Base-by-base conservation (phyloP, 495 filamentous ascomycete genomes). In the Aspergillus nidulans region DNA sequence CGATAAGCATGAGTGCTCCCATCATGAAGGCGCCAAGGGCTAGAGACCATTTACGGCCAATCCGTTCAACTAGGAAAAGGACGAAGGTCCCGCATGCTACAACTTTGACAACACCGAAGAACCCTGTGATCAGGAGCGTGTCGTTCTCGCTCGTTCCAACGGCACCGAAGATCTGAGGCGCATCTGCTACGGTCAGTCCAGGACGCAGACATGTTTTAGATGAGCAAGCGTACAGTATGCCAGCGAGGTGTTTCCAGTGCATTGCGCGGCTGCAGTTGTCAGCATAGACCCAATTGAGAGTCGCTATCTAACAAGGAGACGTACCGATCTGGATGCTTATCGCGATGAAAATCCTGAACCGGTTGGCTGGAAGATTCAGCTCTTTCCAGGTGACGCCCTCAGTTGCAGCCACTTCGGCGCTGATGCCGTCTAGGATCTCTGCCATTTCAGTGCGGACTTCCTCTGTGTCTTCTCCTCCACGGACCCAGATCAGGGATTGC, bases 41-140 rank as follows among this genome's bases (percentile, higher is more conserved):
- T 40, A 85, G 68, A 3, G 80, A 73, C 20, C 70, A 74, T 32
- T 78, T 73, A 10, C 82, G 79, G n/a, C 82, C 82, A 58, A 78
- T 68, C 20, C 69, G 67, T 55, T 84, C 80, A 21, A 83, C 79
- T 18, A 80, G 74, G 56, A 81, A 75, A 49, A 78, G 64, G 4
- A 77, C 68, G 48, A 70, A 79, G 23, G 71, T 70, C 20, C 65
- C 70, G 46, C 74, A 71, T 1, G 68, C 69, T 16, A 77, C 53
- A 28, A 78, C 74, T 30, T 81, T 81, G 47, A 76, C 74, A 0
- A 77, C 71, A 20, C 75, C 74, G 45, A 79, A 81, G 25, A 82
- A 71, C 12, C 77, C 74, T 18, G 71, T 79, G 23, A 77, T 71
- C 8, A 82, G 59, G 23, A 67, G 65, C 19, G 61, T 66, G 45